Evolutionary conservation across 495 filamentous ascomycete genomes (phyloP).

Genomic region (Cercophora sp.): DNA sequence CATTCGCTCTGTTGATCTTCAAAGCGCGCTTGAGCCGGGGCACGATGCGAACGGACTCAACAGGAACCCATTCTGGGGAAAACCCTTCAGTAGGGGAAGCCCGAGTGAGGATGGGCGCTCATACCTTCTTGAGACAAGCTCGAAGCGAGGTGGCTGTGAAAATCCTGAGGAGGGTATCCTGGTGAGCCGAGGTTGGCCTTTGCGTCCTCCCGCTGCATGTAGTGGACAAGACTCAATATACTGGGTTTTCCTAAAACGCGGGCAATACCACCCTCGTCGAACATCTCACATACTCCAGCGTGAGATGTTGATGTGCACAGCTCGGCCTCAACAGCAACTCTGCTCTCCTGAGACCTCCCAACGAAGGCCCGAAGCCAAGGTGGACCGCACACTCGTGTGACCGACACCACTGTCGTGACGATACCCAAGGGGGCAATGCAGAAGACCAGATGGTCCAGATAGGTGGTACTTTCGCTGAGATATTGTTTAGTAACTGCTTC

Average conservation of each 20-base stretch:
- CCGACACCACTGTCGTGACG: conserved; percentile 46
- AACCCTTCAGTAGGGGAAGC: too few species aligned
- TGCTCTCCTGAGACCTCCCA: conserved; percentile 42
- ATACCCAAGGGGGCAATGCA: conserved; percentile 47
- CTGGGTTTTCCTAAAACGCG: conserved; percentile 29
- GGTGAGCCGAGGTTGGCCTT: too few species aligned
- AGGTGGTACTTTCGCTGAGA: conserved; percentile 41
- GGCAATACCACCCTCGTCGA: conserved; percentile 37
- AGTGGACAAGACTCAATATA: conserved; percentile 11
- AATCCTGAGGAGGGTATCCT: too few species aligned
- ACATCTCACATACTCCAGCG: conserved; percentile 42
- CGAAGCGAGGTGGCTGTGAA: too few species aligned
- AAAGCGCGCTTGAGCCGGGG: too few species aligned
- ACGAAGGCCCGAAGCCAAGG: conserved; percentile 45
- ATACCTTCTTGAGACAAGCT: too few species aligned
- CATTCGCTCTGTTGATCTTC: too few species aligned
- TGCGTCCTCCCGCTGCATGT: too few species aligned
- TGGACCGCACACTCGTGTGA: conserved; percentile 45
- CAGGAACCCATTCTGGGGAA: too few species aligned
- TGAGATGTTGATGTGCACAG: conserved; percentile 31
- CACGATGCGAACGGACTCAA: too few species aligned
- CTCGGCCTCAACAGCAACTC: conserved; percentile 29
- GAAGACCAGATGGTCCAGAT: conserved; percentile 46
- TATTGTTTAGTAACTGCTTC: conserved; percentile 50
- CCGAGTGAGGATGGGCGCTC: too few species aligned